These are phyloP conservation scores for Gamarada debralockiae DNA, from an alignment of 495 filamentous ascomycete genomes.

Conservation along the genomic window DNA sequence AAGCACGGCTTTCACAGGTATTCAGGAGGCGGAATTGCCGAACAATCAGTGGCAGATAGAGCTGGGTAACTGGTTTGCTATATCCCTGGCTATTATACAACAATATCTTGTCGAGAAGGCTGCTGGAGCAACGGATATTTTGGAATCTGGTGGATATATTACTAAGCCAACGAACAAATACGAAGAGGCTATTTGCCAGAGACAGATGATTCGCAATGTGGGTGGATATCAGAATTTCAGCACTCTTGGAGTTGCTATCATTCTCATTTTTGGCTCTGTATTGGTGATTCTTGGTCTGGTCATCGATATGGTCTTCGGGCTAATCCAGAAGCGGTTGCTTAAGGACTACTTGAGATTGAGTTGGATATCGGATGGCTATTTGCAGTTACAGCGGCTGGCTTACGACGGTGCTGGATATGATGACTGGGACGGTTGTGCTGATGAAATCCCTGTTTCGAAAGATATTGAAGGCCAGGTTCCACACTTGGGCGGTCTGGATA, in stretches of 20 bases:
- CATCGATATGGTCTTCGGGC: constrained; percentile 9
- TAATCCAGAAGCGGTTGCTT: not conserved
- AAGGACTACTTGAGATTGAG: constrained; percentile 2
- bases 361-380: constrained; percentile 11
- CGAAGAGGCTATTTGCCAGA: constrained; percentile 4
- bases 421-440: constrained; percentile 6
- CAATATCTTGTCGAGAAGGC: constrained; percentile 10
- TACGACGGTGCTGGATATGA: constrained; percentile 15
- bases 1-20: not conserved
- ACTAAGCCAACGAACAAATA: not conserved
- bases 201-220: constrained; percentile 15
- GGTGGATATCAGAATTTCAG: constrained; percentile 18
- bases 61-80: constrained; percentile 9
- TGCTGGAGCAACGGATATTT: constrained; percentile 13
- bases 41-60: constrained; percentile 19
- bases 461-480: not conserved
- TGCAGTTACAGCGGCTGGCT: constrained; percentile 19
- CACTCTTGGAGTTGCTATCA: constrained; percentile 11
- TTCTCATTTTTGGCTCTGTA: constrained; percentile 2
- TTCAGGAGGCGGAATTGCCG: constrained; percentile 6
- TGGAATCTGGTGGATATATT: not conserved
- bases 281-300: constrained; percentile 1
- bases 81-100: constrained; percentile 11
- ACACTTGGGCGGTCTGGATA: not conserved
- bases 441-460: constrained; percentile 4